A percentile compares a stretch with the other conserved stretches of the same genome.
Evolutionary conservation across 352 stramenopile species (phyloP).

Genomic region (Phytophthora pistaciae): DNA sequence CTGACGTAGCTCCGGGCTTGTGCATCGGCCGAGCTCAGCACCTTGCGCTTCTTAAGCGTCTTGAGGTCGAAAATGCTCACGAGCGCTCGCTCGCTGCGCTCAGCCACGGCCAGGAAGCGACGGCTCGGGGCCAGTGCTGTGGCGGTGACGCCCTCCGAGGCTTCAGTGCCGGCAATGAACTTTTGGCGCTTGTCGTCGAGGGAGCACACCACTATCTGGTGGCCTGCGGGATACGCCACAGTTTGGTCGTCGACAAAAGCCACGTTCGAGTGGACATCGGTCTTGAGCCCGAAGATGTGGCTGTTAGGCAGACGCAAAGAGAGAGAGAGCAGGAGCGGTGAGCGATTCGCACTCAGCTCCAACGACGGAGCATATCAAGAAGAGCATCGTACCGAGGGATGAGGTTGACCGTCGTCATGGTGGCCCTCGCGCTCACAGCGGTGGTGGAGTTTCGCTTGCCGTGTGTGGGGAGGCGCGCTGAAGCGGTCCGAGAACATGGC

Average conservation of each 20-base stretch:
- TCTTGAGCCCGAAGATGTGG: constrained; percentile 93
- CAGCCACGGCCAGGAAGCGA: constrained; percentile 82
- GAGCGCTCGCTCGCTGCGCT: constrained; percentile 72
- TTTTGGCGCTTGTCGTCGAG: constrained; percentile 93
- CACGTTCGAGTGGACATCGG: constrained; percentile 83
- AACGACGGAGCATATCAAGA: neutral
- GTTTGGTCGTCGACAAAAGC: constrained; percentile 89
- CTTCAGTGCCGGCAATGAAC: constrained; percentile 85
- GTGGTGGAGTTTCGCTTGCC: constrained; percentile 8
- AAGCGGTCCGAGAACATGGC: neutral
- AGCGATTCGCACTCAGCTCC: neutral
- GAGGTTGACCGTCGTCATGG: constrained; percentile 54
- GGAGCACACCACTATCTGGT: constrained; percentile 89
- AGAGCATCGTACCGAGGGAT: constrained; percentile 37
- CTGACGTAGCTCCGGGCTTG: constrained; percentile 76
- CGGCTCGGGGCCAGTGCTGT: constrained; percentile 74
- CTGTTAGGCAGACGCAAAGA: constrained; percentile 30
- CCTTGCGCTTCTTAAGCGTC: constrained; percentile 92
- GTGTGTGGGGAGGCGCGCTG: neutral
- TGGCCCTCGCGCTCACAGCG: neutral
- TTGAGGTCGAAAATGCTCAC: constrained; percentile 92
- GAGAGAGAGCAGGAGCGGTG: constrained; percentile 2
- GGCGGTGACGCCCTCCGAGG: constrained; percentile 75
- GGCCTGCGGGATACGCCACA: constrained; percentile 87
- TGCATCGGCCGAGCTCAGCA: constrained; percentile 76